Evolutionary conservation across 768 basidiomycete species (phyloP).

Genomic region (Hypholoma fasciculare): DNA sequence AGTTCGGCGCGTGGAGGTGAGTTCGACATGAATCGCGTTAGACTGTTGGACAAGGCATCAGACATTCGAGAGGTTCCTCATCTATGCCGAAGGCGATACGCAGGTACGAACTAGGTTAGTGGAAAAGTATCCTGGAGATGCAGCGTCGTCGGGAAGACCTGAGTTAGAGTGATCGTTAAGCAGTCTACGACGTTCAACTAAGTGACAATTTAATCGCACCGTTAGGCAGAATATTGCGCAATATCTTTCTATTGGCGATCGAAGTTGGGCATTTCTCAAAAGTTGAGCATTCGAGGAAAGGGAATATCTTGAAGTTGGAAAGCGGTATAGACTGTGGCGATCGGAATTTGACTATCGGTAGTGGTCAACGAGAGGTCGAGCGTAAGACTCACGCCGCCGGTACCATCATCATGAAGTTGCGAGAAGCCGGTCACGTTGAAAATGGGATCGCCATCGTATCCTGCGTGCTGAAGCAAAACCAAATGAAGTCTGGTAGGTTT

Average conservation of each 20-base stretch:
- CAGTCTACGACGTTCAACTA: background rate
- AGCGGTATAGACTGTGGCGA: conserved; percentile 45
- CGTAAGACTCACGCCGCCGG: conserved; percentile 45
- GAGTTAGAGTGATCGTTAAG: background rate
- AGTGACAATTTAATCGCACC: conserved; percentile 31
- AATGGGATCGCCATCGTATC: conserved; percentile 44
- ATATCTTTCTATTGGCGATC: conserved; percentile 42
- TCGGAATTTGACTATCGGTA: background rate
- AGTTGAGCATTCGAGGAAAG: conserved; percentile 47
- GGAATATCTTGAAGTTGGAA: conserved; percentile 64
- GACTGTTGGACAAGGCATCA: conserved; percentile 32
- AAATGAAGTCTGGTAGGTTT: background rate
- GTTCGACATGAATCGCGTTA: conserved; percentile 55
- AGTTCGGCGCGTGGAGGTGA: conserved; percentile 59
- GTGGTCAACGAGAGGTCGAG: background rate
- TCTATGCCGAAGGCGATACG: background rate
- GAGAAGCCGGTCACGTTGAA: conserved; percentile 59
- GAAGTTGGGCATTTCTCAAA: conserved; percentile 57
- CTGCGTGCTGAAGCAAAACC: conserved; percentile 36
- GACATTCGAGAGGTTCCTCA: background rate
- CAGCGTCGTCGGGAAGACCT: conserved; percentile 61
- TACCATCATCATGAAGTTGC: conserved; percentile 63
- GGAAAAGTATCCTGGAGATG: conserved; percentile 67
- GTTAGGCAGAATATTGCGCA: conserved; percentile 47
- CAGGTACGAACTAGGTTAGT: conserved; percentile 47